Evolutionary conservation across 345 rosid species (phyloP).

Genomic region (Populus simonii): DNA sequence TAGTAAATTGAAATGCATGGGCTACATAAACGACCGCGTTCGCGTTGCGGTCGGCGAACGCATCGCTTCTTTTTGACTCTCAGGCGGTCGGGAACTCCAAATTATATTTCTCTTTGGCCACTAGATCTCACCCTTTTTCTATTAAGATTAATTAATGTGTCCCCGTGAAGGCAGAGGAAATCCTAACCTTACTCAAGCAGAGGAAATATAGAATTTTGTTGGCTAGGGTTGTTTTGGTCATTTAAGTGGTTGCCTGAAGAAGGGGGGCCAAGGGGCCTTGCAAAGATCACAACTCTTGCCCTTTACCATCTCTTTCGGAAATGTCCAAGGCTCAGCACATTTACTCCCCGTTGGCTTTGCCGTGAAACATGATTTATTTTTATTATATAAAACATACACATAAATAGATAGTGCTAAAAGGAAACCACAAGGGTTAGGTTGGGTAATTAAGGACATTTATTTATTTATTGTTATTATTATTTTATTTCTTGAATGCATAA

Average conservation of each 20-base stretch:
- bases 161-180: neutral
- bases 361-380: too few relatives aligned
- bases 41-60: slow-evolving; percentile 83
- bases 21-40: slow-evolving; percentile 63
- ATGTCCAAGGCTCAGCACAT: neutral
- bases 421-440: too few relatives aligned
- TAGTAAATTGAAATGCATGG: slow-evolving; percentile 65
- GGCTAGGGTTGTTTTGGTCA: too few relatives aligned
- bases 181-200: neutral
- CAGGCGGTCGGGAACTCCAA: slow-evolving; percentile 1
- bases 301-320: too few relatives aligned
- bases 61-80: slow-evolving; percentile 62
- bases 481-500: too few relatives aligned
- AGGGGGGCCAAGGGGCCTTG: neutral
- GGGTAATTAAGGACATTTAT: too few relatives aligned
- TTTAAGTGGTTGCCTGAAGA: too few relatives aligned
- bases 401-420: too few relatives aligned
- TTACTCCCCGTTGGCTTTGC: too few relatives aligned
- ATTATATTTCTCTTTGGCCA: neutral
- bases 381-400: too few relatives aligned
- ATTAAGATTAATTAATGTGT: neutral
- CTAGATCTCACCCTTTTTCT: neutral
- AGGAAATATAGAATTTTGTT: neutral
- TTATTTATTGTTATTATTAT: too few relatives aligned
- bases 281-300: neutral